Conservation (phyloP, 257 asterid species). For the Solanum bukasovii region DNA sequence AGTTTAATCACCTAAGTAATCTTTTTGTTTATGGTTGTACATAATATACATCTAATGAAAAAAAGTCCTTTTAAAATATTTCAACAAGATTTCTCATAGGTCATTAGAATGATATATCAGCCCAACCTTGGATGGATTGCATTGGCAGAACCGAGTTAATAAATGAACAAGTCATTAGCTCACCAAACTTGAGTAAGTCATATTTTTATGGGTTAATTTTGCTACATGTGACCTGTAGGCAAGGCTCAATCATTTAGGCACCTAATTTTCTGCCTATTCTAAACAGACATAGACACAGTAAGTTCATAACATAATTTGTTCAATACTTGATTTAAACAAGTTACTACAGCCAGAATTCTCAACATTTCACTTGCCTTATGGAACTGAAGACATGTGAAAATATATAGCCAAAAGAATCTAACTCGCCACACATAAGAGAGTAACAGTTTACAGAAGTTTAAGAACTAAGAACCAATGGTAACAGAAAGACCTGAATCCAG, state of each 20-base stretch:
- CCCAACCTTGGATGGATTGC: background rate
- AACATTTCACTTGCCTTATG: background rate
- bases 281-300: background rate
- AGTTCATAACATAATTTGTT: background rate
- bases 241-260: no score
- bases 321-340: background rate
- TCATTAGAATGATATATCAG: background rate
- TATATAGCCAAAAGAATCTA: background rate
- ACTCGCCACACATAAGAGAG: background rate
- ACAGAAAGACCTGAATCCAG: background rate
- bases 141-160: background rate
- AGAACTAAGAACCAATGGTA: background rate
- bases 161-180: no score
- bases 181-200: no score
- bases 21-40: background rate
- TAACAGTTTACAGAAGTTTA: background rate
- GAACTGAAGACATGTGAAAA: background rate
- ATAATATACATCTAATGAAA: background rate
- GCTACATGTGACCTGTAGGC: no score
- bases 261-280: no score
- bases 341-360: background rate
- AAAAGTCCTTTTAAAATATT: background rate
- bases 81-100: background rate
- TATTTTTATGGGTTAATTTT: no score
- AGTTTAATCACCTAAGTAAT: no score